Percentiles rank a stretch among this genome's conserved stretches.
These are phyloP conservation scores for Infundibulicybe gibba DNA, from an alignment of 768 basidiomycete genomes.

Conservation along the genomic window DNA sequence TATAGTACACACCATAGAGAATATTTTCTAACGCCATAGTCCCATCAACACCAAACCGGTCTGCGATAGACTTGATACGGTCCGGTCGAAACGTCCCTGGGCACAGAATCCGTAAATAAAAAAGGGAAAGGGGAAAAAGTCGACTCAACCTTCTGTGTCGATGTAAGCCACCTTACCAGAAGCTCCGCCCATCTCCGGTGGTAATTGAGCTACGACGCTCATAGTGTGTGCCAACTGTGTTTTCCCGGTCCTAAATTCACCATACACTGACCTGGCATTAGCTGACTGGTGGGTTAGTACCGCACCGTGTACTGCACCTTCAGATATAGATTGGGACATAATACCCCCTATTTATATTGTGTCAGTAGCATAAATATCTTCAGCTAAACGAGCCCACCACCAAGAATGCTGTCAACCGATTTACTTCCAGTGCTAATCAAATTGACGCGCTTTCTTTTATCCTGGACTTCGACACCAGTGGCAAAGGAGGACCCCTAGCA, in stretches of 20 bases:
- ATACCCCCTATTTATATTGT: conserved; percentile 61
- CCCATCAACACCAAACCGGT: conserved; percentile 91
- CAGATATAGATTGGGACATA: conserved; percentile 91
- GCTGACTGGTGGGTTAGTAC: background rate
- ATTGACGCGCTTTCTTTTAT: conserved; percentile 76
- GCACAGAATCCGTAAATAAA: conserved; percentile 11
- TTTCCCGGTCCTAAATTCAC: conserved; percentile 95
- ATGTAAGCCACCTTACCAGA: conserved; percentile 93
- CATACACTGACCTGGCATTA: conserved; percentile 61
- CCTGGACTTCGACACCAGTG: conserved; percentile 88
- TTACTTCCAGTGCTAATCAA: conserved; percentile 93
- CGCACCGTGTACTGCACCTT: conserved; percentile 59
- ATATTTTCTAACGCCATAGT: conserved; percentile 87
- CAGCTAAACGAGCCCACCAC: conserved; percentile 49
- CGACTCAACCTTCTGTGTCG: conserved; percentile 70
- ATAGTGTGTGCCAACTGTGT: conserved; percentile 96
- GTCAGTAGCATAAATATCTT: background rate
- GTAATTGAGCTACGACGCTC: conserved; percentile 87
- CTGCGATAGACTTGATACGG: conserved; percentile 86
- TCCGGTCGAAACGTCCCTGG: conserved; percentile 94
- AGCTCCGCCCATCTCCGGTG: conserved; percentile 86
- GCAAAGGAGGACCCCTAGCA: conserved; percentile 85
- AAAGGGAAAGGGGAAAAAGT: background rate
- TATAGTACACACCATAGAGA: conserved; percentile 61
- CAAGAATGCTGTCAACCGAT: conserved; percentile 83